Evolutionary conservation across 306 rosid species (phyloP).

Genomic region (Rosa rugosa): DNA sequence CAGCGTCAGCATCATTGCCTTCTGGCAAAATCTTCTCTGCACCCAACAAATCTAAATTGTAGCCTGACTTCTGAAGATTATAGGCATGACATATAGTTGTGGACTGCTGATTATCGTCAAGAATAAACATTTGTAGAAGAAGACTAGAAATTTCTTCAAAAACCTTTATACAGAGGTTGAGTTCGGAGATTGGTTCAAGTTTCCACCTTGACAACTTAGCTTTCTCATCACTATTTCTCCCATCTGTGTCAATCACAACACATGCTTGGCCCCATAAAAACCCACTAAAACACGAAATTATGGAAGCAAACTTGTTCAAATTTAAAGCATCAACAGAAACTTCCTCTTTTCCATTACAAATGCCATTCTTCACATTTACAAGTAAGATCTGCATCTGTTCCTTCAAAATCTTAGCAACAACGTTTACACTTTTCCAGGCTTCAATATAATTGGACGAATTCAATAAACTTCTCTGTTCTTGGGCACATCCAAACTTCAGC

Average conservation of each 20-base stretch:
- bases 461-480: constrained; percentile 41
- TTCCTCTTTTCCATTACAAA: constrained; percentile 35
- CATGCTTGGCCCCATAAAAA: constrained; percentile 71
- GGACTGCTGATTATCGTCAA: constrained; percentile 34
- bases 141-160: constrained; percentile 42
- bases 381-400: constrained; percentile 49
- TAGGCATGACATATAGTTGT: constrained; percentile 36
- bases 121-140: constrained; percentile 47
- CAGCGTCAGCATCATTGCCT: constrained; percentile 26
- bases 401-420: constrained; percentile 52
- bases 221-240: constrained; percentile 30
- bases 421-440: constrained; percentile 49
- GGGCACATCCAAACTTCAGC: constrained; percentile 27
- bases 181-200: constrained; percentile 39
- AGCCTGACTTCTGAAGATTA: constrained; percentile 29
- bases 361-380: constrained; percentile 37
- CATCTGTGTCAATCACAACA: constrained; percentile 36
- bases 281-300: constrained; percentile 68
- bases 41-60: constrained; percentile 19
- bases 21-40: constrained; percentile 23
- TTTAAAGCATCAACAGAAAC: constrained; percentile 28
- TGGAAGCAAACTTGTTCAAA: constrained; percentile 53
- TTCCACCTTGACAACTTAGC: constrained; percentile 40
- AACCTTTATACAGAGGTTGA: constrained; percentile 47
- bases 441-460: constrained; percentile 38